Evolutionary conservation across 345 rosid species (phyloP).

Genomic region (Eucalyptus curtisii): DNA sequence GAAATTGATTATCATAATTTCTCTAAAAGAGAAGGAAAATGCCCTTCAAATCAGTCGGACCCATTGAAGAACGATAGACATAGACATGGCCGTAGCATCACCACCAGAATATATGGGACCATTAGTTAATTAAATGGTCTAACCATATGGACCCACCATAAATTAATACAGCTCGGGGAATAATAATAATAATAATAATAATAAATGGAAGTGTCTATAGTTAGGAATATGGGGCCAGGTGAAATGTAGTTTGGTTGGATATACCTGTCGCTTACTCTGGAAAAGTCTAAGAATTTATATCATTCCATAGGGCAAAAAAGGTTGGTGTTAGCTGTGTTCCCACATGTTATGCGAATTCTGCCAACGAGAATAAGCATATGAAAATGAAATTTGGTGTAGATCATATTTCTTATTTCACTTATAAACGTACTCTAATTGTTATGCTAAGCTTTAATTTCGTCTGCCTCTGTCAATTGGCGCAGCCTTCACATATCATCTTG

Average conservation of each 20-base stretch:
- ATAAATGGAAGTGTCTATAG: neutral
- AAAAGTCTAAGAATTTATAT: neutral
- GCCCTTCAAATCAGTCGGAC: neutral
- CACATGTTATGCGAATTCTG: neutral
- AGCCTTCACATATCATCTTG: neutral
- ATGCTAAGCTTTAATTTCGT: neutral
- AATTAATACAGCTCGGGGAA: neutral
- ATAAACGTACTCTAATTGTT: neutral
- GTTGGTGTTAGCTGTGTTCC: neutral
- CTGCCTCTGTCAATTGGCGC: neutral
- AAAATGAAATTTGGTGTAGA: neutral
- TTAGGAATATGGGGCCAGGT: neutral
- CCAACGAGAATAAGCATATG: neutral
- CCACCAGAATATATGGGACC: neutral
- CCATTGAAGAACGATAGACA: neutral
- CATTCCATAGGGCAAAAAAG: neutral
- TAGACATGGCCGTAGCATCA: neutral
- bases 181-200: neutral
- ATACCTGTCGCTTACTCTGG: neutral
- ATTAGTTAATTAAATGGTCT: neutral
- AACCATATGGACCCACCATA: neutral
- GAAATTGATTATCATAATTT: neutral
- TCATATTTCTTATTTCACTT: neutral
- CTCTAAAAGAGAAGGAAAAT: neutral
- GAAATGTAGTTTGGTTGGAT: neutral